Percentiles rank a stretch among this genome's conserved stretches.
Evolutionary conservation across 805 yeast species (phyloP).

Genomic region (Candida khao-thaluensis): DNA sequence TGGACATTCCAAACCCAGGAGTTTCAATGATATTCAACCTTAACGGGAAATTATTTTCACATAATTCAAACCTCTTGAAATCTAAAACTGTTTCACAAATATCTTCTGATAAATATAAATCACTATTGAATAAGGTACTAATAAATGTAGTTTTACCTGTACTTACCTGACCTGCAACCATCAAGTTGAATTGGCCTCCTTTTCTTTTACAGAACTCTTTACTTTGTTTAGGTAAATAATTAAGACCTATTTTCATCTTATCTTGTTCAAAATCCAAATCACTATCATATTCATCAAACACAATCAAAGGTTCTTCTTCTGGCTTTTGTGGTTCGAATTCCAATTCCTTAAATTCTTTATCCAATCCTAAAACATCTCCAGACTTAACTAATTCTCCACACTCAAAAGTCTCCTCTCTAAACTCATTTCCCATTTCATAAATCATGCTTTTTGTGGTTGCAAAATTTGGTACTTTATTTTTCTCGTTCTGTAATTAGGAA

Average conservation of each 20-base stretch:
- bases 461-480: no score
- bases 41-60: slow-evolving; percentile 58
- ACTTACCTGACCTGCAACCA: slow-evolving; percentile 38
- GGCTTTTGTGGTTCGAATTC: neutral
- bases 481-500: no score
- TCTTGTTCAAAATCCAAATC: neutral
- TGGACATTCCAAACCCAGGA: slow-evolving; percentile 69
- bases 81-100: slow-evolving; percentile 10
- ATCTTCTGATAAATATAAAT: slow-evolving; percentile 23
- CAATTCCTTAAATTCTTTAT: neutral
- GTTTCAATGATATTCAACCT: slow-evolving; percentile 68
- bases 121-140: slow-evolving; percentile 63
- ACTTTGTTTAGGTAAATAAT: slow-evolving; percentile 30
- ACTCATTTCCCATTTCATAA: neutral
- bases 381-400: neutral
- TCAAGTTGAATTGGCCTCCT: slow-evolving; percentile 36
- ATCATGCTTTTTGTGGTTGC: neutral
- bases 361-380: neutral
- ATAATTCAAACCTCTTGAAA: slow-evolving; percentile 47
- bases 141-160: slow-evolving; percentile 73
- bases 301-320: neutral
- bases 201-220: slow-evolving; percentile 22
- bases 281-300: neutral
- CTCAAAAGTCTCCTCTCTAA: neutral
- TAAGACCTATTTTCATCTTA: slow-evolving; percentile 20